These are phyloP conservation scores for Aureobasidium namibiae DNA, from an alignment of 2,329 filamentous ascomycete genomes.

Conservation along the genomic window DNA sequence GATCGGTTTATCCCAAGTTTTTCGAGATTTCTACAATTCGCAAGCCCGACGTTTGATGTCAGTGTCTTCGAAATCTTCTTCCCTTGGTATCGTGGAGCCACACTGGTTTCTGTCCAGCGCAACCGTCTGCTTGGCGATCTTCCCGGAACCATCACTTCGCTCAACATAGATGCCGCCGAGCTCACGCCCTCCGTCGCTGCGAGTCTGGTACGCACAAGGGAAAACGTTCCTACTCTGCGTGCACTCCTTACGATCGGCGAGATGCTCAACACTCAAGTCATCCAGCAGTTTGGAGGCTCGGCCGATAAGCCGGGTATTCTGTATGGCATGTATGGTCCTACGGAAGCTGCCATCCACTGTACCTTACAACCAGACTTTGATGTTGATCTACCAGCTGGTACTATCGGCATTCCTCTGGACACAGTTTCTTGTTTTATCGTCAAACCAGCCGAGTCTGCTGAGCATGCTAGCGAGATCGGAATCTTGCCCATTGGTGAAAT, in stretches of 20 bases:
- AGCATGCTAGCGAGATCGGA: conserved; percentile 29
- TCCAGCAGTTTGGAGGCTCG: conserved; percentile 68
- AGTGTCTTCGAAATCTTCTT: conserved; percentile 96
- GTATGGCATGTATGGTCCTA: conserved; percentile 92
- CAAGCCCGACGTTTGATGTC: conserved; percentile 87
- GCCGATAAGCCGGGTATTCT: conserved; percentile 53
- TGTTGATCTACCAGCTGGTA: conserved; percentile 49
- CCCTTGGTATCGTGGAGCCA: conserved; percentile 63
- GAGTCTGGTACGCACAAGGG: conserved; percentile 61
- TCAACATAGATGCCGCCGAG: conserved; percentile 75
- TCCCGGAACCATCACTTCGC: conserved; percentile 52
- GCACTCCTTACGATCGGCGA: conserved; percentile 83
- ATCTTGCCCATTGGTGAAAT: conserved; percentile 58
- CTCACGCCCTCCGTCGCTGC: conserved; percentile 81
- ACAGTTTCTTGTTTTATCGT: conserved; percentile 74
- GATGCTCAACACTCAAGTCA: conserved; percentile 73
- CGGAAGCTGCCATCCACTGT: conserved; percentile 86
- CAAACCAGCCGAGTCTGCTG: conserved; percentile 31
- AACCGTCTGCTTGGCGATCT: conserved; percentile 67
- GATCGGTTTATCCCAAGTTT: conserved; percentile 69
- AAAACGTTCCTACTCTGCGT: conserved; percentile 58
- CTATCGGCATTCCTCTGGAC: conserved; percentile 69
- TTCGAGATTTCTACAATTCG: conserved; percentile 78
- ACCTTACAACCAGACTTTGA: conserved; percentile 61
- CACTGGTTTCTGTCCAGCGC: conserved; percentile 64